Base-by-base conservation (phyloP, 495 filamentous ascomycete species). In the Penicillium longicatenatum region DNA sequence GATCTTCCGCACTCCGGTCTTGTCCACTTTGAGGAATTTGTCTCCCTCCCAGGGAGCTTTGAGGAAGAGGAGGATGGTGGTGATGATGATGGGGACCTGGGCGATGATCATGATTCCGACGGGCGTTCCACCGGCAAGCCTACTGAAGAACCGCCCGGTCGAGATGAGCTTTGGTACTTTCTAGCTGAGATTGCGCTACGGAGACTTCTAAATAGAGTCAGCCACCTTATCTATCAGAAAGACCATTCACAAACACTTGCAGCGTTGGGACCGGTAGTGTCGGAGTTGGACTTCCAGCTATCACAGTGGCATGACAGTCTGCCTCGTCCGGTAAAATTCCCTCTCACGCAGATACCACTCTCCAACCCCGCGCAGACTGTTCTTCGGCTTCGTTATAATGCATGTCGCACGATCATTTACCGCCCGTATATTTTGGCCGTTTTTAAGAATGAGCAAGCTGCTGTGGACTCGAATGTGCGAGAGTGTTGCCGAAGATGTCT, bases 81-180 rank as follows among this genome's bases (percentile, higher is more conserved):
- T 29, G 82, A 72, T 41, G 67, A 55, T 29, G 31, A 49, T 19
- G 68, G 64, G 12, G 83, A 85, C 35, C 84, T 85, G 48, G 75
- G 26, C 39, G 31, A 35, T 14, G 31, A 35, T 35, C 31, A 35
- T 35, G 10, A 12, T 14, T 14, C 31, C 12, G 12, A 35, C 31
- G 12, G 31, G 1, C 8, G 8, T 14, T 10, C 4, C 3, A 35
- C 31, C 12, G 31, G 9, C 46, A 57, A 49, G 16, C 19, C 30
- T 45, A 55, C 61, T 12, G 49, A 48, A 21, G 37, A 54, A 22
- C 53, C 67, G 14, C 80, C 84, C 6, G 86, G 88, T 11, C 82
- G 85, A 49, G 89, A 92, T 59, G 88, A 92, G 51, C 75, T 92
- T 31, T 92, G 89, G 89, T 92, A 93, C 67, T 92, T 91, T 66